Percentiles rank a stretch among this genome's conserved stretches.
Evolutionary conservation across 371 early-diverging fungal species (phyloP).

Genomic region (Mortierella sp.): DNA sequence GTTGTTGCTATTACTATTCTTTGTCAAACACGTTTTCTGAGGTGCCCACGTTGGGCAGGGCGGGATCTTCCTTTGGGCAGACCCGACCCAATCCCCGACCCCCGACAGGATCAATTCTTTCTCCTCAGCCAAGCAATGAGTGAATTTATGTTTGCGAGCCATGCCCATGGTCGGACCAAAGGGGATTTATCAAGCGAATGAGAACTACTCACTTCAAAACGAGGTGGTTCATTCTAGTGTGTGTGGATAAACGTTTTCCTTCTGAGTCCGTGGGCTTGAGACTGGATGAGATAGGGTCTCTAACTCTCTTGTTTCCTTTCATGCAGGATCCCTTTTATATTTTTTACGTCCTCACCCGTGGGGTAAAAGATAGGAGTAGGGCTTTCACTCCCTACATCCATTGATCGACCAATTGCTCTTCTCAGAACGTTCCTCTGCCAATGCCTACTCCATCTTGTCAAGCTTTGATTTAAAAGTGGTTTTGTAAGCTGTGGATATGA

Average conservation of each 20-base stretch:
- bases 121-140: no score
- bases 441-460: not conserved
- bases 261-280: not conserved
- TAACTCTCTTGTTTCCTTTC: not conserved
- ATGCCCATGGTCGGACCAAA: no score
- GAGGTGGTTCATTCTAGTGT: not conserved
- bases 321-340: not conserved
- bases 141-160: no score
- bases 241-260: not conserved
- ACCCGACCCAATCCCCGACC: no score
- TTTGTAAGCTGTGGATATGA: no score
- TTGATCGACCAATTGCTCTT: not conserved
- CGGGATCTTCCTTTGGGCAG: not conserved
- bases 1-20: no score
- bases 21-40: no score
- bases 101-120: not conserved
- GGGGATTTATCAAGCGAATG: not conserved
- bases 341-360: not conserved
- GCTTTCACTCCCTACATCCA: not conserved
- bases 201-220: not conserved
- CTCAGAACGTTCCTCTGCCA: no score
- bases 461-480: no score
- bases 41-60: slow-evolving; percentile 2
- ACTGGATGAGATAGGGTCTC: no score
- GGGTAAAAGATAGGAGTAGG: not conserved